phyloP scores from a whole-genome alignment of 352 stramenopile species.

The Phytophthora meadii region DNA sequence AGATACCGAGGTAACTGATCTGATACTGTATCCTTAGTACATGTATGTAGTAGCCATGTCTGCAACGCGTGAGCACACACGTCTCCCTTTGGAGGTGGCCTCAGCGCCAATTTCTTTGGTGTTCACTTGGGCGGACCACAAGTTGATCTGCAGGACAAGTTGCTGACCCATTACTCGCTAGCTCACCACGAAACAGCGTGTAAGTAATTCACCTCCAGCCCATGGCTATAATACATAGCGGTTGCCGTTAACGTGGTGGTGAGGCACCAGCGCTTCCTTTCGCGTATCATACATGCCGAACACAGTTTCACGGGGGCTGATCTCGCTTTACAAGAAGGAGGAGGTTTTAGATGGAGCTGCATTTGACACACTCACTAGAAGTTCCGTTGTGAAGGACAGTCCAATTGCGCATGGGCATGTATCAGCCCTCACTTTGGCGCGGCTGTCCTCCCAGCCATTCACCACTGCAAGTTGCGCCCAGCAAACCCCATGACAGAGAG shows the following conservation, averaged over 20 bases:
- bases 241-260: not conserved
- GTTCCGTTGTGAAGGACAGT: too few species aligned
- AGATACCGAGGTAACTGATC: slow-evolving; percentile 22
- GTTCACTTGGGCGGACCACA: slow-evolving; percentile 20
- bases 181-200: slow-evolving; percentile 29
- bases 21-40: slow-evolving; percentile 12
- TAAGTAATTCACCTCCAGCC: slow-evolving; percentile 35
- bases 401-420: too few species aligned
- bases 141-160: slow-evolving; percentile 22
- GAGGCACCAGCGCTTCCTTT: not conserved
- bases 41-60: slow-evolving; percentile 17
- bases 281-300: slow-evolving; percentile 6
- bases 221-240: slow-evolving; percentile 6
- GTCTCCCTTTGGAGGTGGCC: not conserved
- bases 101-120: slow-evolving; percentile 33
- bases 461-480: too few species aligned
- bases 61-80: slow-evolving; percentile 17
- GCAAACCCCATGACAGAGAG: too few species aligned
- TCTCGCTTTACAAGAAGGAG: too few species aligned
- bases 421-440: too few species aligned
- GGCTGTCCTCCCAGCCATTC: too few species aligned
- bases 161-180: slow-evolving; percentile 36
- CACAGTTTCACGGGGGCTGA: not conserved
- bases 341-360: too few species aligned
- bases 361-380: too few species aligned